phyloP scores from a whole-genome alignment of 371 early-diverging fungal genomes.

The Mucor plumbeus region DNA sequence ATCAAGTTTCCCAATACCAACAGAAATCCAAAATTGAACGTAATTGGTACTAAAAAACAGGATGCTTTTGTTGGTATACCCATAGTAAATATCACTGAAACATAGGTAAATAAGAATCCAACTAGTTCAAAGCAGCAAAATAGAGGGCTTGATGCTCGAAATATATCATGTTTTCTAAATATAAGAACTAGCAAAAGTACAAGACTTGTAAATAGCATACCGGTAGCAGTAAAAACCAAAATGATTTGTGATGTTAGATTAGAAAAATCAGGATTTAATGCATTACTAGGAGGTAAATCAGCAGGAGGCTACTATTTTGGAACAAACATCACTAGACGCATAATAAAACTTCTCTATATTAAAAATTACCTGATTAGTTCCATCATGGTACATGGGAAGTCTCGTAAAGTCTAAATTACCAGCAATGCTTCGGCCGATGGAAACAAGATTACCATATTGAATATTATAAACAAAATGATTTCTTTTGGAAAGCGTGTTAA shows the following conservation, averaged over 20 bases:
- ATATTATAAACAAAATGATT: slow-evolving; percentile 57
- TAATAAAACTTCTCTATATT: slow-evolving; percentile 39
- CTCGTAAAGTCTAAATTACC: slow-evolving; percentile 44
- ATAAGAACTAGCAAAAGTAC: slow-evolving; percentile 34
- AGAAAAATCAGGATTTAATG: slow-evolving; percentile 51
- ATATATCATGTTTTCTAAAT: slow-evolving; percentile 47
- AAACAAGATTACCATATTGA: slow-evolving; percentile 42
- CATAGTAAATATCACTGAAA: slow-evolving; percentile 48
- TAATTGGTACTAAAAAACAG: slow-evolving; percentile 49
- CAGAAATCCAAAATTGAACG: slow-evolving; percentile 55
- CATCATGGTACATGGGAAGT: slow-evolving; percentile 55
- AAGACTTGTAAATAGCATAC: slow-evolving; percentile 27
- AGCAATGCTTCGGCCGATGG: slow-evolving; percentile 49
- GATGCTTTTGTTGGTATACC: slow-evolving; percentile 44
- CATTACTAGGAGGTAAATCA: slow-evolving; percentile 51
- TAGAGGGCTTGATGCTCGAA: slow-evolving; percentile 61
- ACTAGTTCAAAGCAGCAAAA: slow-evolving; percentile 58
- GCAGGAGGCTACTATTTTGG: slow-evolving; percentile 41
- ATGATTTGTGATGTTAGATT: slow-evolving; percentile 42
- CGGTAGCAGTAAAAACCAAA: slow-evolving; percentile 38
- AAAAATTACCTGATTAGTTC: slow-evolving; percentile 36
- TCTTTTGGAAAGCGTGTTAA: slow-evolving; percentile 17
- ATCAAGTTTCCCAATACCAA: slow-evolving; percentile 60
- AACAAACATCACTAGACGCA: slow-evolving; percentile 39
- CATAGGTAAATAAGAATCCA: slow-evolving; percentile 57